A percentile compares a stretch with the other conserved stretches of the same genome.
Conservation (phyloP, 2,329 filamentous ascomycete species). For the Botrytis squamosa region DNA sequence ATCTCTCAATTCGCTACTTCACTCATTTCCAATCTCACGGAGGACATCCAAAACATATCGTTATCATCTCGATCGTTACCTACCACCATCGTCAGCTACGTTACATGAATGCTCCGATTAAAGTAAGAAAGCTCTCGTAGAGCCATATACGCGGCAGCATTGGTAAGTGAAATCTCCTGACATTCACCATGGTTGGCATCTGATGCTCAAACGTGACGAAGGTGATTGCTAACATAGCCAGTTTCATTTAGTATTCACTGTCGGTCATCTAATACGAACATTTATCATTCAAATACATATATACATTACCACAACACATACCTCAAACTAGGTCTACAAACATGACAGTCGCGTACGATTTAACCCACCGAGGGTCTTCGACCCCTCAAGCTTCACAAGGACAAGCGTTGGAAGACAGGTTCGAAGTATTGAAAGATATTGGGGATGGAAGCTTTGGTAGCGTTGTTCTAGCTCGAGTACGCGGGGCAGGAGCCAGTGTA, state of each 20-base stretch:
- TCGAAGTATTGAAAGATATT: slow-evolving; percentile 96
- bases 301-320: slow-evolving; percentile 6
- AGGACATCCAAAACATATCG: slow-evolving; percentile 23
- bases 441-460: slow-evolving; percentile 98
- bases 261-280: slow-evolving; percentile 12
- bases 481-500: slow-evolving; percentile 83
- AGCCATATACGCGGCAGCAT: slow-evolving; percentile 31
- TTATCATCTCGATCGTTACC: slow-evolving; percentile 23
- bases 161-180: slow-evolving; percentile 17
- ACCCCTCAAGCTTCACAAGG: slow-evolving; percentile 45
- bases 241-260: slow-evolving; percentile 25
- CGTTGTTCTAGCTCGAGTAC: slow-evolving; percentile 86
- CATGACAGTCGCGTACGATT: slow-evolving; percentile 78
- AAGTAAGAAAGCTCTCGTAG: slow-evolving; percentile 37
- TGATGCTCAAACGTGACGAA: background rate
- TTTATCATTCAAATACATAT: slow-evolving; percentile 11
- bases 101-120: slow-evolving; percentile 40
- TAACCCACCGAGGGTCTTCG: slow-evolving; percentile 65
- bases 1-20: slow-evolving; percentile 24
- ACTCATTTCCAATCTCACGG: slow-evolving; percentile 27
- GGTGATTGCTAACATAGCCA: slow-evolving; percentile 10
- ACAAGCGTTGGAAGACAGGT: slow-evolving; percentile 82
- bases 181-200: background rate
- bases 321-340: slow-evolving; percentile 38
- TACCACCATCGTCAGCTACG: slow-evolving; percentile 19